Evolutionary conservation across 1,139 yeast species (phyloP), one percentile per base, ranked within the genome.

Genomic region (Diutina siamensis): DNA sequence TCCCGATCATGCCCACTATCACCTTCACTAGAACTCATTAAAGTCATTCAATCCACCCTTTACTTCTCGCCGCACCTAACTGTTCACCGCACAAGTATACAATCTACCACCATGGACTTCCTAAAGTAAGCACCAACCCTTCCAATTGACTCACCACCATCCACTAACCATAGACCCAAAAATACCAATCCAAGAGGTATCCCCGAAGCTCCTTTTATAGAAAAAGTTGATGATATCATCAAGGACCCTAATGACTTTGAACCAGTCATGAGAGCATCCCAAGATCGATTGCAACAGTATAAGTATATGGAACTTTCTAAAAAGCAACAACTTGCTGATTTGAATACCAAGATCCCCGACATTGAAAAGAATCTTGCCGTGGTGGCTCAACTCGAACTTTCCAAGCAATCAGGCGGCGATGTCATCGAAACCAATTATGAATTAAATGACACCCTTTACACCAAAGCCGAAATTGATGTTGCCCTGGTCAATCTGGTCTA

Each of bases 181-280:
- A 68, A 71, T 44, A 63, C 80, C 42, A 89, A 89, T 56, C 92
- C 96, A 20, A 74, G 97, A 52, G 98, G 98, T 1, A 92, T 92
- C 48, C 99, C 98, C 10, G 85, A 85, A 57, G 98, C 98, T 1
- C 96, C 95, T 25, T 92, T 94, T 61, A 81, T 94, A 49, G 95
- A 85, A 51, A 78, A 79, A 50, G 94, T 92, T 18, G 94, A 80
- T 49, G 81, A 78, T 48, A 76, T 80, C 53, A 75, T 88, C 54
- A 78, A 76, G 56, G 71, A 76, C 55, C 73, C 78, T 3, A 84
- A 76, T 46, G 92, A 86, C 54, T 88, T 84, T 49, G 88, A 84
- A 48, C 61, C 71, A 36, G 71, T 79, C 34, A 78, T 87, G 70
- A 66, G 71, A 46, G 68, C 83, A 59, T 82, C 87, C 64, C 87